A percentile compares a stretch with the other conserved stretches of the same genome.
These are phyloP conservation scores for Talaromyces thailandensis DNA, from an alignment of 495 filamentous ascomycete genomes.

Conservation along the genomic window DNA sequence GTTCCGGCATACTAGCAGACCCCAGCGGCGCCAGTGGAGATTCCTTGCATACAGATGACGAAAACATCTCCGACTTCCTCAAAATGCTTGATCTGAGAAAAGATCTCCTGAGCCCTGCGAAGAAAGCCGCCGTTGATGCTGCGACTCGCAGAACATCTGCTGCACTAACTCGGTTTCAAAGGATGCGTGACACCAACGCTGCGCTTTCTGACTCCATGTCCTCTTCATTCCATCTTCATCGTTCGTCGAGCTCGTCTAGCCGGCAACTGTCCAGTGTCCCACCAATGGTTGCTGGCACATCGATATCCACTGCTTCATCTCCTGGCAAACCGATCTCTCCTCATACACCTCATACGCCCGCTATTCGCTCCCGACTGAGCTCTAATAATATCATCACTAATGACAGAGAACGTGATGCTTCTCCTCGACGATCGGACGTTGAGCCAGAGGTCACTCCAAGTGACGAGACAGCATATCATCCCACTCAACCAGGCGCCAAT, in stretches of 20 bases:
- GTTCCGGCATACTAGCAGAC: constrained; percentile 74
- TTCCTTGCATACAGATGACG: constrained; percentile 77
- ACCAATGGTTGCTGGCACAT: constrained; percentile 71
- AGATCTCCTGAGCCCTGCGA: constrained; percentile 60
- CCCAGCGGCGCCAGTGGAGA: constrained; percentile 65
- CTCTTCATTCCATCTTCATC: constrained; percentile 70
- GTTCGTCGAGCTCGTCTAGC: constrained; percentile 76
- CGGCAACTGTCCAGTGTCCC: constrained; percentile 77
- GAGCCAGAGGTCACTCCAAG: constrained; percentile 29
- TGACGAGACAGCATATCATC: constrained; percentile 32
- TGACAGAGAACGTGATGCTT: constrained; percentile 19
- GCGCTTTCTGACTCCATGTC: constrained; percentile 82
- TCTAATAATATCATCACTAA: constrained; percentile 74
- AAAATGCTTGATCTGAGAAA: constrained; percentile 76
- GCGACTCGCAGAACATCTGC: constrained; percentile 51
- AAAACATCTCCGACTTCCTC: constrained; percentile 86
- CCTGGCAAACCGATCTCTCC: constrained; percentile 88
- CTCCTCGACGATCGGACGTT: constrained; percentile 14
- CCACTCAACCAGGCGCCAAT: constrained; percentile 40
- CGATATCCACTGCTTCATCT: constrained; percentile 77
- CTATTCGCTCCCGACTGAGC: constrained; percentile 84
- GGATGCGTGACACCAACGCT: constrained; percentile 79
- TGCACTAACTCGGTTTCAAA: constrained; percentile 67
- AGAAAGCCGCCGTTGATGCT: constrained; percentile 46
- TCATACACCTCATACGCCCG: constrained; percentile 89